phyloP scores from a whole-genome alignment of 768 basidiomycete genomes.

The Panus rudis region DNA sequence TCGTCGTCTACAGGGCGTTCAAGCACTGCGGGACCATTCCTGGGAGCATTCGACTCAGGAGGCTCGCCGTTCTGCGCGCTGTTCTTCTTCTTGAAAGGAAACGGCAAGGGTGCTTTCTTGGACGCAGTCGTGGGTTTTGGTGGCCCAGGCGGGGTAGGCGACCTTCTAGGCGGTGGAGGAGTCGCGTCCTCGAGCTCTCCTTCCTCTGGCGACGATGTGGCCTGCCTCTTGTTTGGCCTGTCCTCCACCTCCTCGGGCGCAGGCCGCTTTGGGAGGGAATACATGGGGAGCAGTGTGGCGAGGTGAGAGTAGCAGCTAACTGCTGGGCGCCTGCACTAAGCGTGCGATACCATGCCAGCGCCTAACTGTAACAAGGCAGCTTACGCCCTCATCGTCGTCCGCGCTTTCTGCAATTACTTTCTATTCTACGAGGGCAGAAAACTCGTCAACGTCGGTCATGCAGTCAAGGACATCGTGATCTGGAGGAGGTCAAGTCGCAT shows the following conservation, averaged over 20 bases:
- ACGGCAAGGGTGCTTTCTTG: slow-evolving; percentile 49
- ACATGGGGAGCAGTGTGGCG: too few relatives aligned
- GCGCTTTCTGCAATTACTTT: too few relatives aligned
- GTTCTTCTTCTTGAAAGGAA: slow-evolving; percentile 63
- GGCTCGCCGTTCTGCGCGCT: slow-evolving; percentile 8
- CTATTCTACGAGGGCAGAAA: too few relatives aligned
- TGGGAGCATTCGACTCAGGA: slow-evolving; percentile 9
- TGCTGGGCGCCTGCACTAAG: too few relatives aligned
- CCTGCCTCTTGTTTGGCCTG: slow-evolving; percentile 48
- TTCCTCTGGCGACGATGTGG: slow-evolving; percentile 67
- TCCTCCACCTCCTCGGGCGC: slow-evolving; percentile 47
- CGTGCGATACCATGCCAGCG: too few relatives aligned
- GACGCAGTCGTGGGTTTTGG: slow-evolving; percentile 21
- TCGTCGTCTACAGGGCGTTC: slow-evolving; percentile 42
- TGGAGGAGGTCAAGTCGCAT: too few relatives aligned
- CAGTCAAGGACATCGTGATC: too few relatives aligned
- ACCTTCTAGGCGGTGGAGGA: slow-evolving; percentile 13
- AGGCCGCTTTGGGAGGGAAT: slow-evolving; percentile 58
- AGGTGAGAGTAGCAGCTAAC: too few relatives aligned
- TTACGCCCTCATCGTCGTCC: too few relatives aligned
- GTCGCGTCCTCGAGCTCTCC: slow-evolving; percentile 69
- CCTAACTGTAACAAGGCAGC: too few relatives aligned
- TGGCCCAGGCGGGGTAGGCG: slow-evolving; percentile 15
- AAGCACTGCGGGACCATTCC: slow-evolving; percentile 19
- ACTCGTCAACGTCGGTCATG: too few relatives aligned